These are phyloP conservation scores for Cutaneotrichosporon sp. DNA, from an alignment of 1,284 basidiomycete species.

Conservation along the genomic window DNA sequence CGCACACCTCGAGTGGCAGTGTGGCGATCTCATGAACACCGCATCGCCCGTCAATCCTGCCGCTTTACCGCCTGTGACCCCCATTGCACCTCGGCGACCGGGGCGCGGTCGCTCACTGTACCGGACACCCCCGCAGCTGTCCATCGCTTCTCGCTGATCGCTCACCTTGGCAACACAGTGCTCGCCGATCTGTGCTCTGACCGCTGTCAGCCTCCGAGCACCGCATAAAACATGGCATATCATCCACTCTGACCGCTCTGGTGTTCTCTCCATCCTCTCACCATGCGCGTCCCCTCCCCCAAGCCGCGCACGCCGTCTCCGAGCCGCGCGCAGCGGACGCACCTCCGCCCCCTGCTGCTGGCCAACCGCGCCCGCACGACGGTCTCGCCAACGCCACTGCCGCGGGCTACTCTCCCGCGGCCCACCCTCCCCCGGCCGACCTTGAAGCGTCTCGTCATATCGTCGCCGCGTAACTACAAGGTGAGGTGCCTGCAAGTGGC, in stretches of 20 bases:
- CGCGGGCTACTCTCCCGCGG: not conserved
- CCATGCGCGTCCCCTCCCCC: conserved; percentile 1
- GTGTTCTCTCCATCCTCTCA: not conserved
- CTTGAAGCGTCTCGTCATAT: not conserved
- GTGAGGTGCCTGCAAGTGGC: not conserved
- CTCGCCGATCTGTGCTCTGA: not conserved
- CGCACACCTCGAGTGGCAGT: too few species aligned
- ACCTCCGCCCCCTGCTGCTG: not conserved
- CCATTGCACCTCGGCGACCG: too few species aligned
- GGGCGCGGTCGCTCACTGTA: too few species aligned
- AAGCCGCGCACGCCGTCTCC: not conserved
- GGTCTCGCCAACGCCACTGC: too few species aligned
- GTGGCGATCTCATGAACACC: too few species aligned
- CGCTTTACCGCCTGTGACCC: too few species aligned
- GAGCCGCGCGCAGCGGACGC: not conserved
- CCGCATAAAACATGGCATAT: not conserved
- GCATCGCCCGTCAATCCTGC: too few species aligned
- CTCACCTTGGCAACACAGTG: not conserved
- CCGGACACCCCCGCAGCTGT: too few species aligned
- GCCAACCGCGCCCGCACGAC: conserved; percentile 1
- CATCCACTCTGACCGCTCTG: not conserved
- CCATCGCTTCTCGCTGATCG: not conserved
- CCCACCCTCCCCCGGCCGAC: too few species aligned
- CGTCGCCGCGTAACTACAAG: not conserved
- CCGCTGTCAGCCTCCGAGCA: not conserved